Percentiles rank a stretch among this genome's conserved stretches.
These are phyloP conservation scores for Mycena capillaripes DNA, from an alignment of 768 basidiomycete genomes.

Conservation along the genomic window DNA sequence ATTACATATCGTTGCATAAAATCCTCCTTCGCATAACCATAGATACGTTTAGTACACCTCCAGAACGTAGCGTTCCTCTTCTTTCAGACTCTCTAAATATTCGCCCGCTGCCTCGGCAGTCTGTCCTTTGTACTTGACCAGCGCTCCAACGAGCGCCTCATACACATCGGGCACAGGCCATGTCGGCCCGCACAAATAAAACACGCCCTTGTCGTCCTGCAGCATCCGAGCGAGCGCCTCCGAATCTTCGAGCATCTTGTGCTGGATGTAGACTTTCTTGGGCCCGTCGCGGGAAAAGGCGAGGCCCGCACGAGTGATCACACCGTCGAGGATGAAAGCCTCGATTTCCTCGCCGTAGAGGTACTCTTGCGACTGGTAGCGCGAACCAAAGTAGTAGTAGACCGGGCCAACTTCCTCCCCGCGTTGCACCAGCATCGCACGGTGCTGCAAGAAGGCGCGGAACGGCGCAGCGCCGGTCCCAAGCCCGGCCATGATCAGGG, in stretches of 20 bases:
- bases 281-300: slow-evolving; percentile 96
- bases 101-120: slow-evolving; percentile 77
- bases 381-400: slow-evolving; percentile 99
- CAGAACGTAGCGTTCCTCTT: slow-evolving; percentile 96
- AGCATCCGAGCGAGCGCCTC: slow-evolving; percentile 82
- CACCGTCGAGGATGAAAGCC: slow-evolving; percentile 87
- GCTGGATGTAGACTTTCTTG: slow-evolving; percentile 97
- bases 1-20: background rate
- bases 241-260: slow-evolving; percentile 96
- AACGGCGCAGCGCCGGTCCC: slow-evolving; percentile 99
- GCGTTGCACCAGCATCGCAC: slow-evolving; percentile 84
- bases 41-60: slow-evolving; percentile 64
- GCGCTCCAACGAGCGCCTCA: slow-evolving; percentile 88
- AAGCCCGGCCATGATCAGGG: slow-evolving; percentile 98
- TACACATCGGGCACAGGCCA: slow-evolving; percentile 99
- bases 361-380: slow-evolving; percentile 95
- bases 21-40: background rate
- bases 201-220: slow-evolving; percentile 80
- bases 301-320: slow-evolving; percentile 91
- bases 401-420: slow-evolving; percentile 90
- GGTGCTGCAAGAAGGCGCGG: slow-evolving; percentile 98
- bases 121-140: slow-evolving; percentile 79
- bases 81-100: slow-evolving; percentile 91
- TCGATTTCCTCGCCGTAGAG: slow-evolving; percentile 98
- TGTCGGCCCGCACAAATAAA: slow-evolving; percentile 98